Conservation (phyloP, 1,284 basidiomycete species). For the Ustilago crameri region DNA sequence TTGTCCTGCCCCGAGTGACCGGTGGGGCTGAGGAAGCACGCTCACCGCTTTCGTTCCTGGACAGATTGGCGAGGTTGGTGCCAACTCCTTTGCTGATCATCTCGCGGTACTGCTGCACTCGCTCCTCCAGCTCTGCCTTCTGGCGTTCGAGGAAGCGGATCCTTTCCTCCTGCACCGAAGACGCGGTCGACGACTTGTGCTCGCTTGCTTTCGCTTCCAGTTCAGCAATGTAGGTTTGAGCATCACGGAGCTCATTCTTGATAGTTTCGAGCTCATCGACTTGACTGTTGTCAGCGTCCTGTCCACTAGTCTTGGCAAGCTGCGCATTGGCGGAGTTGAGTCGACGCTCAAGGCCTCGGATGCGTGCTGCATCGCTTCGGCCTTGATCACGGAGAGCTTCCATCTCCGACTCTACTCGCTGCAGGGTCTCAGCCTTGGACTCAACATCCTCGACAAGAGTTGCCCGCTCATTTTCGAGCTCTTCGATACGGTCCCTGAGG, state of each 20-base stretch:
- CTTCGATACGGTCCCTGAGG: conserved; percentile 13
- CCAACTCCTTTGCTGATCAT: conserved; percentile 47
- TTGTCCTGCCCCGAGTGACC: conserved; percentile 21
- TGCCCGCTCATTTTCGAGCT: conserved; percentile 20
- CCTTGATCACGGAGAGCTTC: conserved; percentile 25
- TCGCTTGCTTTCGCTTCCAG: conserved; percentile 14
- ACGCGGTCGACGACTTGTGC: conserved; percentile 11
- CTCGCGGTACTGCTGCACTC: conserved; percentile 46
- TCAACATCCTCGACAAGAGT: conserved; percentile 12
- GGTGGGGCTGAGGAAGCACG: conserved; percentile 12
- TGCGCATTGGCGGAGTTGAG: conserved; percentile 26
- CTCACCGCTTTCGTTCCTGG: conserved; percentile 8
- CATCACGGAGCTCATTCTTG: conserved; percentile 20
- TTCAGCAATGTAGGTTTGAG: conserved; percentile 20
- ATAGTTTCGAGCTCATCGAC: conserved; percentile 12
- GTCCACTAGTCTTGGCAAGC: conserved; percentile 10
- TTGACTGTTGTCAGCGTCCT: conserved; percentile 8
- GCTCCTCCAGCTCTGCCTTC: conserved; percentile 41
- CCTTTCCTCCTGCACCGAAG: conserved; percentile 23
- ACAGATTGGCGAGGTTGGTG: conserved; percentile 37
- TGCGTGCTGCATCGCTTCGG: conserved; percentile 22
- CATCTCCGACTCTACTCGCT: conserved; percentile 5
- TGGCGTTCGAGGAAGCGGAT: conserved; percentile 30
- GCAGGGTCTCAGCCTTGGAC: conserved; percentile 1
- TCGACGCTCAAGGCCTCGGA: conserved; percentile 30